Evolutionary conservation across 1,139 yeast genomes (phyloP).

Genomic region (Yamadazyma buinensis): DNA sequence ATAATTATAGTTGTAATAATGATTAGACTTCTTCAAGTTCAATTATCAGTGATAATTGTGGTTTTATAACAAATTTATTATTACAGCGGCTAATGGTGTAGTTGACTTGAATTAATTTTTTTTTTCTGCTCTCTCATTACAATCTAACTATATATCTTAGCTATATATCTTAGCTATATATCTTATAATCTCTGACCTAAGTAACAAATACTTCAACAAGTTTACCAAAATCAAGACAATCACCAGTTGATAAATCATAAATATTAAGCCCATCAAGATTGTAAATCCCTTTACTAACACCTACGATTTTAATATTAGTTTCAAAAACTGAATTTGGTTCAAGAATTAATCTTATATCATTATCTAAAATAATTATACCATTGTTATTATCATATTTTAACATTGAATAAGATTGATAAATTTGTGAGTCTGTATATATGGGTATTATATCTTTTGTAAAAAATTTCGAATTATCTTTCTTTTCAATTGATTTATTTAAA

Average conservation of each 20-base stretch:
- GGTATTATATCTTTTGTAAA: conserved; percentile 10
- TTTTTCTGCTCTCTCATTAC: no score
- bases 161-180: no score
- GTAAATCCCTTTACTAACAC: conserved; percentile 62
- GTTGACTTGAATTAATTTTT: no score
- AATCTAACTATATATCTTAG: no score
- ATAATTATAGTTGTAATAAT: no score
- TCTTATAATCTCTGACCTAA: no score
- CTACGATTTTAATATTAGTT: conserved; percentile 57
- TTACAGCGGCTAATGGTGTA: no score
- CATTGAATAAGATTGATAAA: conserved; percentile 32
- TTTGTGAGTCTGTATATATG: conserved; percentile 22
- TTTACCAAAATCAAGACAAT: conserved; percentile 68
- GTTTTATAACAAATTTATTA: no score
- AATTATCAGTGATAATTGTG: no score
- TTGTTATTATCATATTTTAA: conserved; percentile 32
- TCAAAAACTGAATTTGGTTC: conserved; percentile 64
- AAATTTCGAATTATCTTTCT: conserved; percentile 5
- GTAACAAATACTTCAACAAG: conserved; percentile 64
- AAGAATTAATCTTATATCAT: conserved; percentile 61
- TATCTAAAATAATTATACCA: conserved; percentile 59
- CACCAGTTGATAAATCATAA: conserved; percentile 63
- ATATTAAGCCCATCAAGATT: conserved; percentile 63
- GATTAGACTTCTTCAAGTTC: no score
- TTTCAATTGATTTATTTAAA: conserved; percentile 17